Percentiles rank a stretch among this genome's conserved stretches.
These are phyloP conservation scores for Bruguiera sexangula DNA, from an alignment of 345 rosid species.

Conservation along the genomic window DNA sequence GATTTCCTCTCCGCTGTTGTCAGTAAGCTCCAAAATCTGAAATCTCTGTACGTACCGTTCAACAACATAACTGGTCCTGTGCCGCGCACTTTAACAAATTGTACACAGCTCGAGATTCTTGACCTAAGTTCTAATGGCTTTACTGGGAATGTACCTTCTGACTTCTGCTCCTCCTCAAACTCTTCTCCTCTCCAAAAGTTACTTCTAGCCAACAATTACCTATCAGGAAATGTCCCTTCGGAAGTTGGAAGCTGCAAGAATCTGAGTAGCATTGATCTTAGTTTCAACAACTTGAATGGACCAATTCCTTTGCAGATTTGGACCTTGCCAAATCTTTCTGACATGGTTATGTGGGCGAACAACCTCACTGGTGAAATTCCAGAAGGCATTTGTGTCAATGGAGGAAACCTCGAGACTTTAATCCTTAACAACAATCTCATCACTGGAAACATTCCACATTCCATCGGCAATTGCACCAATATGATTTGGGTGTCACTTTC, in stretches of 20 bases:
- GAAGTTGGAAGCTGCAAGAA: constrained; percentile 75
- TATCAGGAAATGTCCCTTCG: constrained; percentile 66
- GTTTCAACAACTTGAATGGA: constrained; percentile 76
- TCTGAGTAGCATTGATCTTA: constrained; percentile 68
- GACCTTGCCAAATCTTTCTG: constrained; percentile 64
- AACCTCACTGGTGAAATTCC: constrained; percentile 84
- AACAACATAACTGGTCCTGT: constrained; percentile 74
- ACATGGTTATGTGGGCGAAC: constrained; percentile 94
- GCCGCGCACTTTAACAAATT: constrained; percentile 57
- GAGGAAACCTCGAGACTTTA: constrained; percentile 77
- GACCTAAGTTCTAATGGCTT: constrained; percentile 78
- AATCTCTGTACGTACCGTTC: constrained; percentile 54
- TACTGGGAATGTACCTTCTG: constrained; percentile 57
- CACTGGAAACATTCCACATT: constrained; percentile 64
- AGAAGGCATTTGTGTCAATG: constrained; percentile 55
- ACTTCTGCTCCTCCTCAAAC: constrained; percentile 53
- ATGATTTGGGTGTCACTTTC: constrained; percentile 93
- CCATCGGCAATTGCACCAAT: constrained; percentile 68
- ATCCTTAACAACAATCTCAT: constrained; percentile 86
- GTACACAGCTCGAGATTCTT: constrained; percentile 62
- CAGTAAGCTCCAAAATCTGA: constrained; percentile 51
- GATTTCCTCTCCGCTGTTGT: constrained; percentile 65
- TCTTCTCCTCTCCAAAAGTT: constrained; percentile 57
- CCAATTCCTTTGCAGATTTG: constrained; percentile 64
- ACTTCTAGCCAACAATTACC: constrained; percentile 61